Evolutionary conservation across 225 moss, liverwort and hornwort genomes (phyloP).

Genomic region (Marchantia paleacea): DNA sequence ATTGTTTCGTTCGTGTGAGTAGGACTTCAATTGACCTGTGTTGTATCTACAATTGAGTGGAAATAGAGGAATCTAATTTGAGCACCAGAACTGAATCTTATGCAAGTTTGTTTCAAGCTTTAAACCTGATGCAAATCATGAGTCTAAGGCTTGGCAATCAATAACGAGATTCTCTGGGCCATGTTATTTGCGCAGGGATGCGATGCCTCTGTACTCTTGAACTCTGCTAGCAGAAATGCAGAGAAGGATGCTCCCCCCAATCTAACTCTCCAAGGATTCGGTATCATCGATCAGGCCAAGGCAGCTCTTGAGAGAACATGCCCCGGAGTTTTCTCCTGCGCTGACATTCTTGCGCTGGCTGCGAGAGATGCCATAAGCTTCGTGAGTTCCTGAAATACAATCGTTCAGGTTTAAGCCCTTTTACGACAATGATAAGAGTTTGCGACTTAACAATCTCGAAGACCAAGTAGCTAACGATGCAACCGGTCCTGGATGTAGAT

Average conservation of each 20-base stretch:
- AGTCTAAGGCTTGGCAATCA: neutral
- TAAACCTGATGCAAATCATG: neutral
- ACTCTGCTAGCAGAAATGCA: slow-evolving; percentile 20
- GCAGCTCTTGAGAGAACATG: slow-evolving; percentile 30
- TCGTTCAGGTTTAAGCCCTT: neutral
- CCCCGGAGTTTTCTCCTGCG: slow-evolving; percentile 46
- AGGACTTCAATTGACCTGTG: too few relatives aligned
- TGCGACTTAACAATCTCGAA: too few relatives aligned
- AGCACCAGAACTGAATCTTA: too few relatives aligned
- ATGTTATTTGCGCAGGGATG: slow-evolving; percentile 29
- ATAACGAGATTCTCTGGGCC: neutral
- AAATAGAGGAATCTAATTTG: too few relatives aligned
- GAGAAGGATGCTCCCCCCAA: slow-evolving; percentile 42
- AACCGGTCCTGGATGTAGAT: slow-evolving; percentile 21
- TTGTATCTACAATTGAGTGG: too few relatives aligned
- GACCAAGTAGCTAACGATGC: too few relatives aligned
- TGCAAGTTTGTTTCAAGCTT: too few relatives aligned
- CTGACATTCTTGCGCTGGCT: slow-evolving; percentile 45
- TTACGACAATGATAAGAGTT: too few relatives aligned
- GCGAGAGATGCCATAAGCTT: slow-evolving; percentile 37
- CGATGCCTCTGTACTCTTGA: slow-evolving; percentile 44
- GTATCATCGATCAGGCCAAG: slow-evolving; percentile 38
- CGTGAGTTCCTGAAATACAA: slow-evolving; percentile 8
- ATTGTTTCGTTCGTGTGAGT: slow-evolving; percentile 40
- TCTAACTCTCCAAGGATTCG: slow-evolving; percentile 37